Base-by-base conservation (phyloP, 2,329 filamentous ascomycete genomes). In the Aotearoamyces nothofagi region DNA sequence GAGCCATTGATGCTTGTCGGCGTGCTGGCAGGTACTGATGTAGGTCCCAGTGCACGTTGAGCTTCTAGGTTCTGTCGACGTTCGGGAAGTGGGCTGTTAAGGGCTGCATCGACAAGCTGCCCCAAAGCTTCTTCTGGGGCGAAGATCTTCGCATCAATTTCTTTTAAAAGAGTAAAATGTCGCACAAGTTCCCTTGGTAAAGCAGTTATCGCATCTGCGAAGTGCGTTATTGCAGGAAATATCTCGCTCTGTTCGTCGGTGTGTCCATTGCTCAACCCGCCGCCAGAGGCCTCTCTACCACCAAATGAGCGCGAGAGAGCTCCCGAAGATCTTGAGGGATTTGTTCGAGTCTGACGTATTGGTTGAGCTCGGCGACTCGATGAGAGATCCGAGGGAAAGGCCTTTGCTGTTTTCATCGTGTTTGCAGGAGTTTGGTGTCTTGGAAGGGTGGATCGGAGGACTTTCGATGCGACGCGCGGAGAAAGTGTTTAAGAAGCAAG, bases 131-230 rank as follows among this genome's bases (percentile, higher is more conserved):
- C 78, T 51, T 93, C 83, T 5, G 90, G 79, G 15, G 74, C 75
- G 55, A 86, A 90, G 39, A 92, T 80, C 58, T 98, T 98, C 38
- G 87, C 87, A 58, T 98, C 90, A 26, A 96, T 90, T 57, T 98
- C 90, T 53, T 94, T 94, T 42, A 98, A 65, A 32, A 96, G 68
- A 17, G 87, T 94, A 44, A 93, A 93, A 54, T 98, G 87, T 49
- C 84, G 77, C 43, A 93, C 83, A 28, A 94, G 81, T 57, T 98
- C 90, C 52, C 86, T 86, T 4, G 90, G 90, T 15, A 98, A 69
- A 22, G 87, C 86, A 29, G 83, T 77, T 49, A 96, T 83, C 38
- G 84, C 77, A 53, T 96, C 86, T 38, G 87, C 81, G 51, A 98
- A 96, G 55, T 75, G 69, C 8, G 67, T 74, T 39, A 76, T 65